A percentile compares a stretch with the other conserved stretches of the same genome.
phyloP scores from a whole-genome alignment of 345 rosid genomes.

The Crucihimalaya himalaica region DNA sequence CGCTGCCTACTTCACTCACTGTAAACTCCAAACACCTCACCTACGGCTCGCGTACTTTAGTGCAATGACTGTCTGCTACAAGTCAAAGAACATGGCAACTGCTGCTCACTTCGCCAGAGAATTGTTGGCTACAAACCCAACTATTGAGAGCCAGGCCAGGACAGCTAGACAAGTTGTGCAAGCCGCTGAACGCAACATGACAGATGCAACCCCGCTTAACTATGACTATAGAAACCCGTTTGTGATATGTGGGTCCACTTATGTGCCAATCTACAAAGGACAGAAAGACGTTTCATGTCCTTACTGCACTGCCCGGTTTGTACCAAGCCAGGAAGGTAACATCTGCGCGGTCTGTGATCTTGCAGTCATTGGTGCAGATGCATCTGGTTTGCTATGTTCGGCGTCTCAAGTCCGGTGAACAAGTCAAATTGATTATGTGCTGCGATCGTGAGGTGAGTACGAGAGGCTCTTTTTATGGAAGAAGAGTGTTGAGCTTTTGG shows the following conservation, averaged over 20 bases:
- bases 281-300: slow-evolving; percentile 89
- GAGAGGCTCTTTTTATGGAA: background rate
- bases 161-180: slow-evolving; percentile 77
- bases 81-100: slow-evolving; percentile 73
- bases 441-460: background rate
- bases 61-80: slow-evolving; percentile 84
- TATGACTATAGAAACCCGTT: slow-evolving; percentile 95
- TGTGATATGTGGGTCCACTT: slow-evolving; percentile 84
- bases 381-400: slow-evolving; percentile 93
- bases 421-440: slow-evolving; percentile 12
- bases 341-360: slow-evolving; percentile 82
- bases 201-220: slow-evolving; percentile 63
- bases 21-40: slow-evolving; percentile 88
- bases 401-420: slow-evolving; percentile 73
- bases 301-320: slow-evolving; percentile 74
- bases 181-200: slow-evolving; percentile 82
- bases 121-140: slow-evolving; percentile 76
- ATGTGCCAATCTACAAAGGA: slow-evolving; percentile 89
- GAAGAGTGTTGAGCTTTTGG: slow-evolving; percentile 14
- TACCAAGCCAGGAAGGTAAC: slow-evolving; percentile 73
- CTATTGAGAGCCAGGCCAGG: slow-evolving; percentile 68
- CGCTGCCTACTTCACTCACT: slow-evolving; percentile 97
- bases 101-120: slow-evolving; percentile 84
- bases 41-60: slow-evolving; percentile 73
- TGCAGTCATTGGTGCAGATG: slow-evolving; percentile 86